Conservation (phyloP, 805 yeast genomes). For the Pichia sporocuriosa region DNA sequence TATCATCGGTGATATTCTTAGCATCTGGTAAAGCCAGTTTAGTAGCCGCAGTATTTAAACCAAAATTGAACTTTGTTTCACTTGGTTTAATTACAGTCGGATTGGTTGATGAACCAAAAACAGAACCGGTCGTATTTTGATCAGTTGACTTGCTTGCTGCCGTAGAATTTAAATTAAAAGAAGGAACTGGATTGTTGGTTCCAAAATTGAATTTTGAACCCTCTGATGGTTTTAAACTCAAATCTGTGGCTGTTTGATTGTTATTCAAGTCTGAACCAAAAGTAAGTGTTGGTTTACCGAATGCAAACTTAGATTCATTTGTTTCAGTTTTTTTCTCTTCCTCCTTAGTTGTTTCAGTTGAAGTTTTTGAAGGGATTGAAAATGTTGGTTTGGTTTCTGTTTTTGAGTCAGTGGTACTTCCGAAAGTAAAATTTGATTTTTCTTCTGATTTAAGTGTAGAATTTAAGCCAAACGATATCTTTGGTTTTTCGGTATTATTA, state of each 20-base stretch:
- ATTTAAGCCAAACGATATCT: background rate
- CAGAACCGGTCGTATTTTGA: no score
- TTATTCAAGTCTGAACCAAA: constrained; percentile 3
- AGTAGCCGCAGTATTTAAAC: no score
- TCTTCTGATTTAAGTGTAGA: background rate
- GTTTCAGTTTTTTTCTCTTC: constrained; percentile 4
- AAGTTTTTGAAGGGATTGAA: background rate
- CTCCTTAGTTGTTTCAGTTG: constrained; percentile 2
- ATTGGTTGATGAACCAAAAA: no score
- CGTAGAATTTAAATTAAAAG: background rate
- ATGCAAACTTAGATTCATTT: constrained; percentile 13
- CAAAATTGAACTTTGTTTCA: no score
- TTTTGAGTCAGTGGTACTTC: background rate
- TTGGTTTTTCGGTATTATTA: background rate
- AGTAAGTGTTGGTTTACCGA: constrained; percentile 8
- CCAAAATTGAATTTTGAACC: constrained; percentile 1
- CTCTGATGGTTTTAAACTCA: no score
- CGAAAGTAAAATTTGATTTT: background rate
- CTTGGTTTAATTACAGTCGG: no score
- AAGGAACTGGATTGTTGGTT: background rate
- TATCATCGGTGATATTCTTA: no score
- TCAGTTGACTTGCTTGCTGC: background rate
- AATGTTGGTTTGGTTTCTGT: background rate
- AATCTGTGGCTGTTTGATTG: no score
- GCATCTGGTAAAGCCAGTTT: no score